Evolutionary conservation across 2,329 filamentous ascomycete genomes (phyloP).

Genomic region (Aschersonia sp.): DNA sequence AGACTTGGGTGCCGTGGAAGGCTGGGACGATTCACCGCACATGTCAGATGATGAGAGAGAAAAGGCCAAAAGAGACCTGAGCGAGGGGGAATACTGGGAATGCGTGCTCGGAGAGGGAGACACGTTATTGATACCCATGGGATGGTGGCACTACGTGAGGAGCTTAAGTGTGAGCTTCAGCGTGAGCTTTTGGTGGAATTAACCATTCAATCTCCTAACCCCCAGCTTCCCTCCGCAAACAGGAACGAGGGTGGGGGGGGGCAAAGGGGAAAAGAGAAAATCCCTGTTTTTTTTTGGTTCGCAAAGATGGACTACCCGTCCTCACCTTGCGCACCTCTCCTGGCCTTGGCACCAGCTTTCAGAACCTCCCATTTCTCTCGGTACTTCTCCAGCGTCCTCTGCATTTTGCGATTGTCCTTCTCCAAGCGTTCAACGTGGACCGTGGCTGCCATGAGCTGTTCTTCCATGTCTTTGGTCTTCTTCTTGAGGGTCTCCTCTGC

Average conservation of each 20-base stretch:
- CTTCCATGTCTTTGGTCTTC: conserved; percentile 51
- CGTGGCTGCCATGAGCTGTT: conserved; percentile 41
- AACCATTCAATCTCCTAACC: not conserved
- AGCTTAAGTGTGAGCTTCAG: conserved; percentile 80
- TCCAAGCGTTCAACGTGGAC: conserved; percentile 55
- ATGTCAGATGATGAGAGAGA: conserved; percentile 15
- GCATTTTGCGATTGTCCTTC: conserved; percentile 39
- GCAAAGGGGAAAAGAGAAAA: too few relatives aligned
- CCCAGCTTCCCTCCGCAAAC: not conserved
- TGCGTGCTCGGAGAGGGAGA: conserved; percentile 70
- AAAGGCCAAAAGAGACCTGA: conserved; percentile 32
- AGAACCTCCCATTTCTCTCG: conserved; percentile 46
- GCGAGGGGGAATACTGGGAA: conserved; percentile 53
- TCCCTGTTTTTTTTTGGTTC: too few relatives aligned
- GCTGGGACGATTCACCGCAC: conserved; percentile 28
- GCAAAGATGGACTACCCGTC: conserved; percentile 10
- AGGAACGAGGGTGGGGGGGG: too few relatives aligned
- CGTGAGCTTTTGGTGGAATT: conserved; percentile 94
- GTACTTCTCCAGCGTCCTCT: conserved; percentile 42
- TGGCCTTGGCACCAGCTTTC: conserved; percentile 45
- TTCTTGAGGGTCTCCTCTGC: conserved; percentile 24
- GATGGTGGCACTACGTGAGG: conserved; percentile 97
- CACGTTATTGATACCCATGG: conserved; percentile 74
- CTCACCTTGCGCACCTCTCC: conserved; percentile 23
- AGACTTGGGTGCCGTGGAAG: conserved; percentile 59